phyloP scores from a whole-genome alignment of 2,329 filamentous ascomycete genomes.

The Aspergillus niger region DNA sequence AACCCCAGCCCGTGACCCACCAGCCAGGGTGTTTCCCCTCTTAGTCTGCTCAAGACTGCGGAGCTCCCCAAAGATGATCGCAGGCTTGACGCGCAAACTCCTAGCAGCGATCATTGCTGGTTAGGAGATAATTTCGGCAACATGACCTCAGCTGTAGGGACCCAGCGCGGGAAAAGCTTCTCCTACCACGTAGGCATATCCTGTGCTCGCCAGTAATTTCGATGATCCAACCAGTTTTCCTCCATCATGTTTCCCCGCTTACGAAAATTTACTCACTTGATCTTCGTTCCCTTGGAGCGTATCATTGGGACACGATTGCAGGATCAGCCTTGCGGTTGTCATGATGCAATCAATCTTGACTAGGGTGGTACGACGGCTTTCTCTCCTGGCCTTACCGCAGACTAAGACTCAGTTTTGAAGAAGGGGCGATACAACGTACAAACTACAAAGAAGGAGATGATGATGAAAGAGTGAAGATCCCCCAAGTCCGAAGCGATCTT shows the following conservation, averaged over 20 bases:
- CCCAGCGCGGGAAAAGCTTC: conserved; percentile 2
- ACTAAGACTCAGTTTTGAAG: not conserved
- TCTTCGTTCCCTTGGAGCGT: not conserved
- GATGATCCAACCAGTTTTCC: not conserved
- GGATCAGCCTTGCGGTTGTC: not conserved
- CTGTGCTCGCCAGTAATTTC: not conserved
- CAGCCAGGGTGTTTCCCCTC: conserved; percentile 1
- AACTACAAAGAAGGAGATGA: not conserved
- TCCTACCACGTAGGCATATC: not conserved
- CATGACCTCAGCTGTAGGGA: conserved; percentile 18
- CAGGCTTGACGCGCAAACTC: conserved; percentile 19
- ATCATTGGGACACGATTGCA: not conserved
- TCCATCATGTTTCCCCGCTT: not conserved
- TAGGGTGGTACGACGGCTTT: not conserved
- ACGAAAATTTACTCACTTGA: not conserved
- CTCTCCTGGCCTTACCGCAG: not conserved
- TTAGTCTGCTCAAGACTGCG: conserved; percentile 7
- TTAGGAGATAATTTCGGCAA: conserved; percentile 6
- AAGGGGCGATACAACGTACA: not conserved
- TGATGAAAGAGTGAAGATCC: not conserved
- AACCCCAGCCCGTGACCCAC: not conserved
- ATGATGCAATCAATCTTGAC: not conserved
- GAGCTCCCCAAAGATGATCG: conserved; percentile 7
- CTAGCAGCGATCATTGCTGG: conserved; percentile 21
- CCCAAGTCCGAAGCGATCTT: not conserved